Evolutionary conservation across 805 yeast genomes (phyloP), one percentile per base, ranked within the genome.

Genomic region (Saturnispora serradocipensis): DNA sequence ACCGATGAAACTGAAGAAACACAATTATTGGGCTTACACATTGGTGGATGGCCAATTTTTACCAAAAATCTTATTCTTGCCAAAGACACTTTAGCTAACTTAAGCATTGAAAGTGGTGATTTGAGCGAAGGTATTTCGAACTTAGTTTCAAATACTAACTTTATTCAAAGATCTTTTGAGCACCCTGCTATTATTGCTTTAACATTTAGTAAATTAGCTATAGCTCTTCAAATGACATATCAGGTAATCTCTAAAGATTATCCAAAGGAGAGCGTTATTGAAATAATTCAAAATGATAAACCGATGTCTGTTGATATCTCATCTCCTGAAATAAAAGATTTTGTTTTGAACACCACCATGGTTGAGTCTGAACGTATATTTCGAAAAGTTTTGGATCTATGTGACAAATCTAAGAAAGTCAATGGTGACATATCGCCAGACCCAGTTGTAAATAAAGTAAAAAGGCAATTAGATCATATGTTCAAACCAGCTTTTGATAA

Each of bases 21-120:
- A 35, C 55, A 53, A 38, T 48, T 63, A 16, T 43, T 60, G 30
- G 57, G 55, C 3, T 50, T 59, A 8, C 57, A 55, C 34, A 56
- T 58, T 5, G 58, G 55, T n/a, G 67, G 61, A 1, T 64, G 68
- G 68, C 66, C 67, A 5, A 53, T 50, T 2, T 64, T 62, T 43
- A 46, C 62, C 5, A 56, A 58, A 38, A 57, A 55, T 20, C 52
- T 64, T 24, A 54, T 61, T 3, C 54, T 58, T 27, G 62, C 65
- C 2, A 55, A 63, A 36, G 65, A 62, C 47, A 35, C 55, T 11
- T 60, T 59, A 34, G 58, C 66, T 9, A 61, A 62, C 43, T 40
- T 62, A 11, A 54, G 63, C 43, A 53, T 63, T n/a, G 56, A 60
- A 36, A 55, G 57, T 22, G 63, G 60, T 16, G 61, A 56, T 42